Evolutionary conservation across 257 asterid species (phyloP), one percentile per base, ranked within the genome.

Genomic region (Striga asiatica): DNA sequence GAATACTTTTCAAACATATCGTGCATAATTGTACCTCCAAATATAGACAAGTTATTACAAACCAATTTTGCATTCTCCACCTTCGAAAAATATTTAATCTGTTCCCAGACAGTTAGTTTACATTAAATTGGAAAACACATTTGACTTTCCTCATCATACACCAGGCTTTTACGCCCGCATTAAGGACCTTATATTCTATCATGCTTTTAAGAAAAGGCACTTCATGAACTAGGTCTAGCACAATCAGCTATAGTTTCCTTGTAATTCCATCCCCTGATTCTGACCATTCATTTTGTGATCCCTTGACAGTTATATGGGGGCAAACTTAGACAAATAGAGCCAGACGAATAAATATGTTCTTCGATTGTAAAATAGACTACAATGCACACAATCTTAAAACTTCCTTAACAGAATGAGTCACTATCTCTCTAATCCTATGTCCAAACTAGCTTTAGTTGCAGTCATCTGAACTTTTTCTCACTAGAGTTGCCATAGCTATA

Each of bases 401-500:
- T 42, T 22, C 19, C 32, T 9, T 38, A 57, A 24, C 18, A 25
- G 35, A 39, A 17, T n/a, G 50, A 42, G 37, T 18, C 20, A 54
- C n/a, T n/a, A n/a, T n/a, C n/a, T n/a, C n/a, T n/a, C n/a, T n/a
- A n/a, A n/a, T n/a, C n/a, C n/a, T n/a, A n/a, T n/a, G n/a, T n/a
- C 60, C 19, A 20, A 68, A 50, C 20, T 42, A 53, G n/a, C n/a
- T n/a, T n/a, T n/a, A n/a, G 27, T 43, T 11, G 20, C 62, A 48
- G 41, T 16, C 3, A 6, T 35, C n/a, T 22, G 13, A 29, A 49
- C 65, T n/a, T 11, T 48, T 4, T 21, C 39, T 37, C 54, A 18
- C 24, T 8, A 48, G 14, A 41, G 29, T 25, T 48, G 54, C 31
- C 50, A 58, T 37, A 21, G 50, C 63, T 23, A 41, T 29, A 20